Percentiles rank a stretch among this genome's conserved stretches.
These are phyloP conservation scores for Boletus coccyginus DNA, from an alignment of 768 basidiomycete species.

Conservation along the genomic window DNA sequence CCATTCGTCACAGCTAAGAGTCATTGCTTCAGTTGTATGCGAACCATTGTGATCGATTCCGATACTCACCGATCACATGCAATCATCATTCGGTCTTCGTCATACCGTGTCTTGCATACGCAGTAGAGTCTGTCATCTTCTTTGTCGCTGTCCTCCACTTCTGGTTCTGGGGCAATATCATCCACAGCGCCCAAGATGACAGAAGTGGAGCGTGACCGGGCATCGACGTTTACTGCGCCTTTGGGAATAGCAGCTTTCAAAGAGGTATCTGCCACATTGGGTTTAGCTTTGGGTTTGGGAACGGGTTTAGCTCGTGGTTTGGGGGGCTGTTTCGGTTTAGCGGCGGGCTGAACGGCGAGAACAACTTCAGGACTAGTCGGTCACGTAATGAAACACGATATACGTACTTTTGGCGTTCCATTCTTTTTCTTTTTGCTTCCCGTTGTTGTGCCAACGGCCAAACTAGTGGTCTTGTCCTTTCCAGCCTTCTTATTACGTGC, in stretches of 20 bases:
- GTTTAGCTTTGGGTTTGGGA: constrained; percentile 29
- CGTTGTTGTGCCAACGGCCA: not conserved
- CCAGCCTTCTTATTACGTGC: constrained; percentile 24
- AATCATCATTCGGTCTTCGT: constrained; percentile 88
- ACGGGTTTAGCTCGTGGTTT: constrained; percentile 33
- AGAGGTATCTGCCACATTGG: constrained; percentile 7
- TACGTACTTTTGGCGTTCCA: constrained; percentile 20
- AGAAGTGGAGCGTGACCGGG: constrained; percentile 69
- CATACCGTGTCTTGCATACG: constrained; percentile 82
- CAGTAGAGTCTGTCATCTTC: constrained; percentile 73
- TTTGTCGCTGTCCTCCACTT: constrained; percentile 42
- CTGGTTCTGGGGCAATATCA: constrained; percentile 46
- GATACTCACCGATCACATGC: constrained; percentile 80
- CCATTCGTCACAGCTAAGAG: constrained; percentile 88
- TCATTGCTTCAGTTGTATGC: not conserved
- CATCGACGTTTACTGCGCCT: constrained; percentile 25
- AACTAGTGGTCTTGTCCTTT: constrained; percentile 18
- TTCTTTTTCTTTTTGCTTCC: constrained; percentile 39
- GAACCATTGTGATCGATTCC: not conserved
- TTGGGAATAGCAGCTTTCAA: constrained; percentile 23
- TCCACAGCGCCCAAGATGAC: constrained; percentile 53
- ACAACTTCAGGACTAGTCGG: not conserved
- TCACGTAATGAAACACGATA: not conserved
- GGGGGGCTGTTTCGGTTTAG: constrained; percentile 28
- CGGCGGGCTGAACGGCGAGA: constrained; percentile 11